These are phyloP conservation scores for Pleurotus tuoliensis DNA, from an alignment of 768 basidiomycete species.

Conservation along the genomic window DNA sequence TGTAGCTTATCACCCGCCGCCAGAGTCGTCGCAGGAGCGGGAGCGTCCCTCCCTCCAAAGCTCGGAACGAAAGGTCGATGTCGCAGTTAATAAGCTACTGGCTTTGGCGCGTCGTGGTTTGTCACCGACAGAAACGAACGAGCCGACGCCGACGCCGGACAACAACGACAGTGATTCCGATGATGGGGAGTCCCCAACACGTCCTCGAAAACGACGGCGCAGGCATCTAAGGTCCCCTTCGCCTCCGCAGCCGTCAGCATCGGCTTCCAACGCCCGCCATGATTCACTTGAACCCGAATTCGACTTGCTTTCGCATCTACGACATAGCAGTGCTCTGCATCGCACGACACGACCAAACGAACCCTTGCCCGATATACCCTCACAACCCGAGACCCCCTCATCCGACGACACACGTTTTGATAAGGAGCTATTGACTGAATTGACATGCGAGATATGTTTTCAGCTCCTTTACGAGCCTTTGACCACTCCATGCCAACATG, in stretches of 20 bases:
- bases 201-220: constrained; percentile 2
- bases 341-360: constrained; percentile 26
- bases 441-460: constrained; percentile 92
- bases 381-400: constrained; percentile 16
- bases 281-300: neutral
- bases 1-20: constrained; percentile 30
- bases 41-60: constrained; percentile 10
- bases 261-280: constrained; percentile 12
- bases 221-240: neutral
- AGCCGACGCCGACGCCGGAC: constrained; percentile 17
- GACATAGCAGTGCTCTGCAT: constrained; percentile 16
- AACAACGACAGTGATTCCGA: constrained; percentile 26
- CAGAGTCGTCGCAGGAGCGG: constrained; percentile 14
- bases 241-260: constrained; percentile 13
- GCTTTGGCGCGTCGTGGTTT: constrained; percentile 31
- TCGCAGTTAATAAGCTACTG: constrained; percentile 56
- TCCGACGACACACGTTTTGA: constrained; percentile 37
- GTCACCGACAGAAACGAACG: constrained; percentile 6
- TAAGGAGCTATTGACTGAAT: constrained; percentile 62
- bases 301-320: constrained; percentile 9
- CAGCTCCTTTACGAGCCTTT: constrained; percentile 79
- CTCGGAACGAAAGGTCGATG: constrained; percentile 34
- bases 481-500: constrained; percentile 95
- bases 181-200: constrained; percentile 1
- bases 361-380: constrained; percentile 25